Base-by-base conservation (phyloP, 176 grass and related monocot species). In the Triticum timopheevii region DNA sequence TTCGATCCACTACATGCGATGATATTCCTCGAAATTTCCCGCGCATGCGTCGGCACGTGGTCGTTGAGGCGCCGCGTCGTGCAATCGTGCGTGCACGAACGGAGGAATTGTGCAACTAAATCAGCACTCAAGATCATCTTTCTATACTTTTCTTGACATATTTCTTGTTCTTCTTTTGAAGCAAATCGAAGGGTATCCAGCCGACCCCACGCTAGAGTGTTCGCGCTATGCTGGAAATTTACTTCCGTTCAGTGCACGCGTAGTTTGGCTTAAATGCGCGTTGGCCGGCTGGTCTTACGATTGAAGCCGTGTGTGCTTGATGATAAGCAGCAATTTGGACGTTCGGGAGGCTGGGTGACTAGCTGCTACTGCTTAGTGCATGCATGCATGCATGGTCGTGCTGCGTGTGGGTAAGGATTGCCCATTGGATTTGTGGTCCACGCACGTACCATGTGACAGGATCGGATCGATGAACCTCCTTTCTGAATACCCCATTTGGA, bases 11-110 rank as follows among this genome's bases (percentile, higher is more conserved):
- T 50, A 59, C 70, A 61, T 61, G 20, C 67, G 77, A 61, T 35
- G 73, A 62, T 25, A 69, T 81, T 89, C 82, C 77, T 61, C 40
- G 69, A 89, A 81, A 77, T 86, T 89, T 68, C 30, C 7, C 10
- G 25, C 23, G 5, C 56, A 19, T 59, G 22, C 13, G n/a, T 42
- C 10, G 44, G 52, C 22, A 59, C 6, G 17, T 34, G 80, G 45
- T 71, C 13, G 15, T 83, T 39, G n/a, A 28, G 50, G 50, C 16
- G 52, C 52, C 36, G 19, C 35, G 24, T 12, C 62, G 68, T 47
- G 71, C 40, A 8, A 75, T 75, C 23, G 39, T 73, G 70, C n/a
- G 10, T 73, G 38, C 35, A 76, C 61, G 34, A 76, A 42, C 34
- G 16, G 33, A 39, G 77, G 7, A 75, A 65, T 1, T 25, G 30